Base-by-base conservation (phyloP, 495 filamentous ascomycete species). In the Glonium stellatum region DNA sequence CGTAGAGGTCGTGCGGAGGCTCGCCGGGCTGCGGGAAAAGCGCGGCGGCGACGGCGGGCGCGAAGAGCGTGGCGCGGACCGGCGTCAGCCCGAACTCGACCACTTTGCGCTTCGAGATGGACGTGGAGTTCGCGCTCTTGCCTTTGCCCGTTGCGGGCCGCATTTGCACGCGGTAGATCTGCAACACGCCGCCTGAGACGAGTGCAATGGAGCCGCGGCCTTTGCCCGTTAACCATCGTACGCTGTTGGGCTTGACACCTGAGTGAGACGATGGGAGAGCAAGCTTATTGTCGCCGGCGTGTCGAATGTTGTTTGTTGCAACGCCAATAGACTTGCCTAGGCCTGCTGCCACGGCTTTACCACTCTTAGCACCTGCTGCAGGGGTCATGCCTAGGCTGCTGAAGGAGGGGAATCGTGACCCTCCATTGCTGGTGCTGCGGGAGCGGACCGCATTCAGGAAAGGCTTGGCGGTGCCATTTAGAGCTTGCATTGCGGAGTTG, bases 251-350 rank as follows among this genome's bases (percentile, higher is more conserved):
- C 25, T 59, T 58, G 42, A 67, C 54, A 47, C 61, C 66, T 23
- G 54, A 59, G 34, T 25, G 50, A 4, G 65, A 60, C 4, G 60
- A 21, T 10, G 61, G 82, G 23, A 96, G 75, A 59, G 89, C 82
- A 9, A 97, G 78, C 46, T 88, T 85, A 67, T 92, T 93, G 67
- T 93, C 90, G 9, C 88, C 88, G 1, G 84, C 84, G 69, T 93
- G 89, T 39, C 90, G 85, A 41, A 96, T 77, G 34, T 82, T 88
- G 31, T 82, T 87, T 27, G 86, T 87, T 4, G 89, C 88, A 57
- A 87, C 90, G 41, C 88, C 87, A 62, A 93, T 80, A 21, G 90
- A 93, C 72, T 89, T 86, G 64, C 86, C 89, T 36, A 95, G 82
- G 13, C 90, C 87, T 15, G 87, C 87, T 47, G 88, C 89, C 47